Evolutionary conservation across 2,329 filamentous ascomycete genomes (phyloP).

Genomic region (Penicillium expansum): DNA sequence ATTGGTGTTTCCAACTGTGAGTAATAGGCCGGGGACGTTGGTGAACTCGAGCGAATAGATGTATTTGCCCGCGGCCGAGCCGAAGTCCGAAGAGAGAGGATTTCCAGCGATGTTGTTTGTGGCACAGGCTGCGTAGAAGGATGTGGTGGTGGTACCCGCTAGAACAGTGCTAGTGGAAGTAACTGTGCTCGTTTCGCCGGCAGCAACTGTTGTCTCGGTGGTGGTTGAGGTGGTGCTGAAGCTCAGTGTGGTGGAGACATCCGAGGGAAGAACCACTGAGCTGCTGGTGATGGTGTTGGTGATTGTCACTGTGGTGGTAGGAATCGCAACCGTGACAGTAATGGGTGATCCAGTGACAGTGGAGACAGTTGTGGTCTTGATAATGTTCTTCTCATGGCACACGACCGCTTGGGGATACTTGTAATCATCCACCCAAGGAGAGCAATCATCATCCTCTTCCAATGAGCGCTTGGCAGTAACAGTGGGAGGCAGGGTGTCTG

Average conservation of each 20-base stretch:
- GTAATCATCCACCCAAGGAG: conserved; percentile 4
- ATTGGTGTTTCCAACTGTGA: neutral
- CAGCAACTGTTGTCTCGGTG: neutral
- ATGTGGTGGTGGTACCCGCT: neutral
- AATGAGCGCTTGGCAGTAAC: neutral
- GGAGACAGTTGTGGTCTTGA: conserved; percentile 5
- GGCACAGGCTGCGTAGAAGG: conserved; percentile 6
- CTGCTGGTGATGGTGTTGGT: conserved; percentile 5
- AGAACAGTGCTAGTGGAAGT: neutral
- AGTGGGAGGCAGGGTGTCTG: conserved; percentile 6
- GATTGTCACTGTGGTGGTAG: conserved; percentile 4
- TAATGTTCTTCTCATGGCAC: conserved; percentile 6
- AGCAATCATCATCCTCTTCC: neutral
- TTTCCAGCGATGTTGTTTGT: conserved; percentile 6
- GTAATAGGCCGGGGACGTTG: neutral
- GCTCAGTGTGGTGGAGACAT: conserved; percentile 11
- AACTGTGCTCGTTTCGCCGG: neutral
- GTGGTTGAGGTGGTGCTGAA: conserved; percentile 9
- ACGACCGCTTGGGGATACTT: conserved; percentile 6
- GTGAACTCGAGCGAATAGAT: neutral
- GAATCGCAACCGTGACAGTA: neutral
- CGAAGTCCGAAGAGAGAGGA: conserved; percentile 8
- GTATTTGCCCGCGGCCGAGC: neutral
- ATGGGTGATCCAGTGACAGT: neutral
- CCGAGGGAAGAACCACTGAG: conserved; percentile 5